phyloP scores from a whole-genome alignment of 1,139 yeast species.

The Pneumocystis oryctolagi region DNA sequence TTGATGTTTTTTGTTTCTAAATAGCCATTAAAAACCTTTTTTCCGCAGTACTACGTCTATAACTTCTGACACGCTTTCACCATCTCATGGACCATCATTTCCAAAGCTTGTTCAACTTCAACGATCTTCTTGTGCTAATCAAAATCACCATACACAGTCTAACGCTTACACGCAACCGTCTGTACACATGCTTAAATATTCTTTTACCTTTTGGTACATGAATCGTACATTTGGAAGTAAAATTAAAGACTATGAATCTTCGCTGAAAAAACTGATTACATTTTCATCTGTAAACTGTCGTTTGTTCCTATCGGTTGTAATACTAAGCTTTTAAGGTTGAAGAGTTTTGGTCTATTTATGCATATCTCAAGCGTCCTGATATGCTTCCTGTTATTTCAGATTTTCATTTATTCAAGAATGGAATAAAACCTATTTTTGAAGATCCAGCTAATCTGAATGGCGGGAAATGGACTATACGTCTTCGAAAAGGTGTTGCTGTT shows the following conservation, averaged over 20 bases:
- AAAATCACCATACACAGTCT: not conserved
- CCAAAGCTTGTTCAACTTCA: not conserved
- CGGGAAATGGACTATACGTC: constrained; percentile 52
- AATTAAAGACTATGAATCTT: constrained; percentile 24
- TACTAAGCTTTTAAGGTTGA: constrained; percentile 26
- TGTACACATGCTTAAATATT: not conserved
- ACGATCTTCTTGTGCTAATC: not conserved
- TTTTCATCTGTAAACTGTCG: constrained; percentile 23
- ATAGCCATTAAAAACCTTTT: not conserved
- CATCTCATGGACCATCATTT: not conserved
- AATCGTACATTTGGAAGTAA: constrained; percentile 27
- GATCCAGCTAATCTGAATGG: constrained; percentile 50
- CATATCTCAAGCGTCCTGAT: constrained; percentile 34
- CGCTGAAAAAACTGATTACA: constrained; percentile 24
- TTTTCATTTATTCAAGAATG: constrained; percentile 45
- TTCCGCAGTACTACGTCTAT: not conserved
- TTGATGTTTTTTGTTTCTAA: not conserved
- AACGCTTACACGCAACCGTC: not conserved
- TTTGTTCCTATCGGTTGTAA: not conserved
- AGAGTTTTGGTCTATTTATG: constrained; percentile 45
- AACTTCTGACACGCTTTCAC: not conserved
- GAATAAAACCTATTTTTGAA: constrained; percentile 59
- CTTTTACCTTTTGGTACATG: constrained; percentile 19
- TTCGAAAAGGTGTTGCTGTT: constrained; percentile 25
- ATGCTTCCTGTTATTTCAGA: constrained; percentile 43